Base-by-base conservation (phyloP, 1,284 basidiomycete species). In the Apiotrichum domesticum region DNA sequence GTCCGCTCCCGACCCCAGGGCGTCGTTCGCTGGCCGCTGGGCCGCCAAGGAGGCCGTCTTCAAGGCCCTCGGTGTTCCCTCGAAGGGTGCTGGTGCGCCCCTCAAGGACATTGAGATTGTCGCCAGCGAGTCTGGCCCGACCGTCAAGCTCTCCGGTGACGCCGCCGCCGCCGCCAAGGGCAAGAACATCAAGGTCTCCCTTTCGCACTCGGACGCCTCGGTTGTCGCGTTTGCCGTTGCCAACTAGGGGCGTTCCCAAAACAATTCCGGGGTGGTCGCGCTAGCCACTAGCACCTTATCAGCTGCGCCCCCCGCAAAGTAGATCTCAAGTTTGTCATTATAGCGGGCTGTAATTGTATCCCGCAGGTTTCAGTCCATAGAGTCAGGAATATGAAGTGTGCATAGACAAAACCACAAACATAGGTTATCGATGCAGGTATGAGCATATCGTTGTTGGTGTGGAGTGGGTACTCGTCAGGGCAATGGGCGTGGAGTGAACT, bases 41-140 rank as follows among this genome's bases (percentile, higher is more conserved):
- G 90, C 86, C 48, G 94, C 92, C 50, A 98, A 98, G 77, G 96
- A 98, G 77, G 95, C 94, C 10, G 88, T 94, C 59, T 97, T 98
- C 86, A 98, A 98, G 80, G 89, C 92, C n/a, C 83, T 98, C 13
- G 88, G 90, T 37, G 87, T 94, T 43, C 80, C 85, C 21, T 93
- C 90, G 5, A 89, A 93, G 77, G 96, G 96, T 44, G 91, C 93
- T 6, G 90, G 84, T 13, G 92, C 95, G 14, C 81, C 88, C 33
- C 87, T 98, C 87, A 91, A 89, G 78, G 94, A 98, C 63, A 97
- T 98, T 65, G 96, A 98, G 78, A 95, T 98, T 66, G 79, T 95
- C 59, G 85, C 88, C 44, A 83, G 73, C 34, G 58, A 71, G 14
- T 66, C 74, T 39, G 81, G 79, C 29, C 90, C 90, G 6, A 80